These are phyloP conservation scores for Castanea mollissima DNA, from an alignment of 306 rosid genomes.

Conservation along the genomic window DNA sequence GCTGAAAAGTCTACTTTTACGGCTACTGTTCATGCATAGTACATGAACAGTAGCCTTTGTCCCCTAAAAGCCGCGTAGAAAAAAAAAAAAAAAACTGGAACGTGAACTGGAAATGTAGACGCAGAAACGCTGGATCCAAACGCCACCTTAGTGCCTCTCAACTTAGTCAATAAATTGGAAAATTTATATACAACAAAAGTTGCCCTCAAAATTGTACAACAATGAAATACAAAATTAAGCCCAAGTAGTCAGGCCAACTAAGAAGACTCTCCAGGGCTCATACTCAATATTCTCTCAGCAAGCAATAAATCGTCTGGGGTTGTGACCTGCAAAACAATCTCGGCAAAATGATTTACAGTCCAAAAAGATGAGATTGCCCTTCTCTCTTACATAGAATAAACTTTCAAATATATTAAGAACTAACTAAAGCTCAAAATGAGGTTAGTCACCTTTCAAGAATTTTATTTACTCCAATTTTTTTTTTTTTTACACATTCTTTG, in stretches of 20 bases:
- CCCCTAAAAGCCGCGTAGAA: too few relatives aligned
- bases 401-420: not conserved
- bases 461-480: too few relatives aligned
- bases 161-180: not conserved
- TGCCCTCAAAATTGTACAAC: not conserved
- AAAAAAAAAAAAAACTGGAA: too few relatives aligned
- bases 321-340: constrained; percentile 69
- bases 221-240: not conserved
- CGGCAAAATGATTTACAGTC: not conserved
- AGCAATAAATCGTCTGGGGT: constrained; percentile 91
- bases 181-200: not conserved
- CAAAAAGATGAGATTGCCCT: not conserved
- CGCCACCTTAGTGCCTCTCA: too few relatives aligned
- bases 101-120: too few relatives aligned
- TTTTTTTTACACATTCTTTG: too few relatives aligned
- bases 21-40: too few relatives aligned
- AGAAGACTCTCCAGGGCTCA: constrained; percentile 34
- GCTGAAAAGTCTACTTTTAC: too few relatives aligned
- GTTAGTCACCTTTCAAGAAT: not conserved
- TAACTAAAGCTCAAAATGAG: too few relatives aligned
- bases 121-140: too few relatives aligned
- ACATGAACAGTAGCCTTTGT: too few relatives aligned
- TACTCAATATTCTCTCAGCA: constrained; percentile 82
- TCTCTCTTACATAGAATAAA: not conserved
- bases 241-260: not conserved